Percentiles rank a stretch among this genome's conserved stretches.
Evolutionary conservation across 176 grass and related monocot genomes (phyloP).

Genomic region (Ananas comosus): DNA sequence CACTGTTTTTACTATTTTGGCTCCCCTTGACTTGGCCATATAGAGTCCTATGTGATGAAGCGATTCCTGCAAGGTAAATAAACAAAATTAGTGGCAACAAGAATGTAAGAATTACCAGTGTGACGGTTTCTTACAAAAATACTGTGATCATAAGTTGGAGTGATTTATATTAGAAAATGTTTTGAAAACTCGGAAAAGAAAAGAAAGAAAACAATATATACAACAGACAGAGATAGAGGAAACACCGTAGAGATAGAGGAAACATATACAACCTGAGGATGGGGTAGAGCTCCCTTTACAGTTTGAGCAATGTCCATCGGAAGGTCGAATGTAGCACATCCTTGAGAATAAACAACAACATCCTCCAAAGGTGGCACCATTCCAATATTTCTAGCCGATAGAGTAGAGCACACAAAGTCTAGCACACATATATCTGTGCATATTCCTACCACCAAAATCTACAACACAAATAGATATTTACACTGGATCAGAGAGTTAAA

Average conservation of each 20-base stretch:
- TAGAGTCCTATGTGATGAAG: slow-evolving; percentile 8
- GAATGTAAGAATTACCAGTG: not conserved
- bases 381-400: slow-evolving; percentile 19
- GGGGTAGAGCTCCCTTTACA: slow-evolving; percentile 13
- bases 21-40: slow-evolving; percentile 6
- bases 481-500: not conserved
- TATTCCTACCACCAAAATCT: slow-evolving; percentile 24
- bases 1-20: slow-evolving; percentile 5
- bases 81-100: not conserved
- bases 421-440: slow-evolving; percentile 23
- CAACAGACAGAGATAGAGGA: not conserved
- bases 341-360: slow-evolving; percentile 21
- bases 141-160: not conserved
- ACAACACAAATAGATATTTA: not conserved
- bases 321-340: slow-evolving; percentile 15
- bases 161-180: not conserved
- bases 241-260: not conserved
- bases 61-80: not conserved
- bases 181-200: not conserved
- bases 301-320: slow-evolving; percentile 9
- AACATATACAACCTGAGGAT: not conserved
- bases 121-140: not conserved
- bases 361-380: slow-evolving; percentile 13
- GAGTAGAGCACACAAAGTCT: slow-evolving; percentile 19
- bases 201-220: not conserved